Percentiles rank a stretch among this genome's conserved stretches.
These are phyloP conservation scores for Trichoderma koningii DNA, from an alignment of 2,329 filamentous ascomycete genomes.

Conservation along the genomic window DNA sequence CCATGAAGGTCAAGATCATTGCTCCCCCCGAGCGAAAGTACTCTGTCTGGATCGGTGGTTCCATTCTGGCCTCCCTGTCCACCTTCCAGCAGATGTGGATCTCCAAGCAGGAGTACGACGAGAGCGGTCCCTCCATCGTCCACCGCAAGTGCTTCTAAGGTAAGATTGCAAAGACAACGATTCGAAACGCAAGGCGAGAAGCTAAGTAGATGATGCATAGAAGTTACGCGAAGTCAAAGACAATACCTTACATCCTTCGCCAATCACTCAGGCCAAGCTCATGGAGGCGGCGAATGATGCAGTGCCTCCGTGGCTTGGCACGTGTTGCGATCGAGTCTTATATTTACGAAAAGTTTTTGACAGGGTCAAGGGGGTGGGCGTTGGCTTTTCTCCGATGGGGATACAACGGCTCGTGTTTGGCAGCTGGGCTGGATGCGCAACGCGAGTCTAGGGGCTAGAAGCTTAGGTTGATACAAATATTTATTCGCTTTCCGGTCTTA, in stretches of 20 bases:
- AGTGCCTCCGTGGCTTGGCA: constrained; percentile 49
- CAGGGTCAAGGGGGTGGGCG: constrained; percentile 56
- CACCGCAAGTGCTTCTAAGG: constrained; percentile 99
- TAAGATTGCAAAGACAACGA: constrained; percentile 39
- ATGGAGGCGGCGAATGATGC: constrained; percentile 49
- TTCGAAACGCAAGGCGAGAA: background rate
- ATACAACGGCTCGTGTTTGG: constrained; percentile 52
- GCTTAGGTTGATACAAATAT: constrained; percentile 60
- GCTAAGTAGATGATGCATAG: constrained; percentile 36
- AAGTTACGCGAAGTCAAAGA: constrained; percentile 39
- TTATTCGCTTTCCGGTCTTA: constrained; percentile 47
- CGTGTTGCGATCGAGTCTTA: constrained; percentile 54
- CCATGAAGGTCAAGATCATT: constrained; percentile 99
- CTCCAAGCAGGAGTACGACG: constrained; percentile 99
- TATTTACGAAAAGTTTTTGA: constrained; percentile 61
- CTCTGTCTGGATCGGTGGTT: constrained; percentile 99
- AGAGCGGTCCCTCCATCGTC: constrained; percentile 98
- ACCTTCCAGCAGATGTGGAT: constrained; percentile 99
- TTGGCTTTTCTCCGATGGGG: constrained; percentile 51
- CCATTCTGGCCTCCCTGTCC: constrained; percentile 97
- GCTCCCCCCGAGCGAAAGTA: constrained; percentile 99
- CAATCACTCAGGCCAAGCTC: constrained; percentile 45
- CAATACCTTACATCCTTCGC: constrained; percentile 38
- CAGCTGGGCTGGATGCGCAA: constrained; percentile 50
- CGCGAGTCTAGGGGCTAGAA: constrained; percentile 53